These are phyloP conservation scores for Verticillium zaregamsianum DNA, from an alignment of 2,329 filamentous ascomycete genomes.

Conservation along the genomic window DNA sequence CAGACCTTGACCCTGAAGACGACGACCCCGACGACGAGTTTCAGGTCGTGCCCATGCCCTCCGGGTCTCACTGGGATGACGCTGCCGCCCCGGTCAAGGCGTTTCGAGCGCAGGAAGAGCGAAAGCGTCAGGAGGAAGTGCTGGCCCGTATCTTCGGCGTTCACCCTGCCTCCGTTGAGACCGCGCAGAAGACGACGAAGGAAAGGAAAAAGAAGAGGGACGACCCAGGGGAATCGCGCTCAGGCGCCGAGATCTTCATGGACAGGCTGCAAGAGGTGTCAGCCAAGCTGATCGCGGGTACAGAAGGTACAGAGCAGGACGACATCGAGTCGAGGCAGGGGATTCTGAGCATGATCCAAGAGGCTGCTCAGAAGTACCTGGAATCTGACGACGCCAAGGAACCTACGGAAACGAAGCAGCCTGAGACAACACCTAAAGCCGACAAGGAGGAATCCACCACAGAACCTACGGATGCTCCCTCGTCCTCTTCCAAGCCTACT, in stretches of 20 bases:
- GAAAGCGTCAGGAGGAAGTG: slow-evolving; percentile 49
- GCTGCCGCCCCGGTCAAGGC: slow-evolving; percentile 36
- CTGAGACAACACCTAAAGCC: neutral
- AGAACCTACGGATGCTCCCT: neutral
- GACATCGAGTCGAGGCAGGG: slow-evolving; percentile 37
- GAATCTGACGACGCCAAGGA: slow-evolving; percentile 28
- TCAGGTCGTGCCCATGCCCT: slow-evolving; percentile 32
- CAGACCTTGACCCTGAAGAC: slow-evolving; percentile 39
- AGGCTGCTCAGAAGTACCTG: slow-evolving; percentile 48
- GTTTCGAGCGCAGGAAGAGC: slow-evolving; percentile 47
- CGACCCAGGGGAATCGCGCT: slow-evolving; percentile 17
- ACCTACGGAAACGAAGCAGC: slow-evolving; percentile 1
- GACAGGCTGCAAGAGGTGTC: slow-evolving; percentile 35
- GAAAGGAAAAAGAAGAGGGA: slow-evolving; percentile 24
- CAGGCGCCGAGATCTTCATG: slow-evolving; percentile 27
- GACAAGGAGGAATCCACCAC: neutral
- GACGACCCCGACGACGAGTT: slow-evolving; percentile 55
- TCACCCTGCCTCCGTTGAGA: slow-evolving; percentile 35
- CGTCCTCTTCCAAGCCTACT: neutral
- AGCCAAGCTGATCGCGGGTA: slow-evolving; percentile 31
- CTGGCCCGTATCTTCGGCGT: slow-evolving; percentile 50
- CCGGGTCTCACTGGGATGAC: slow-evolving; percentile 12
- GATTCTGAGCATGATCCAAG: slow-evolving; percentile 44
- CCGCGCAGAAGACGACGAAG: slow-evolving; percentile 21
- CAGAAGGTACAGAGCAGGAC: slow-evolving; percentile 9